Conservation (phyloP, 345 rosid genomes). For the Gossypioides kirkii region DNA sequence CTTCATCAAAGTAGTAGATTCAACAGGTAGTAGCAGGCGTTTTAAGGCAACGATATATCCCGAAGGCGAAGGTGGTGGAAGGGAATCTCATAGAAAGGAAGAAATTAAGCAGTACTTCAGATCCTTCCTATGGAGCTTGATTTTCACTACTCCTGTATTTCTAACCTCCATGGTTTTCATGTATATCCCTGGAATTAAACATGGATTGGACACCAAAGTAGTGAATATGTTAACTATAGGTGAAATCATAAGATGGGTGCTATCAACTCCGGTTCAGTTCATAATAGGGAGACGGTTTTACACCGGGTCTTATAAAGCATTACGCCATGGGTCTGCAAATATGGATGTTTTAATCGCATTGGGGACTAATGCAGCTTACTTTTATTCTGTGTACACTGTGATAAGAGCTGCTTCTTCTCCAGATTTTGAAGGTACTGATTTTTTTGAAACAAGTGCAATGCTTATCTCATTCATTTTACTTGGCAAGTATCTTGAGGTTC, state of each 20-base stretch:
- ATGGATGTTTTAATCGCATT: slow-evolving; percentile 93
- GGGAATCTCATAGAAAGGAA: slow-evolving; percentile 46
- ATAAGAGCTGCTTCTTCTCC: slow-evolving; percentile 68
- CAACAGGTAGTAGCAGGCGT: slow-evolving; percentile 57
- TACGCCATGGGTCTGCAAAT: slow-evolving; percentile 78
- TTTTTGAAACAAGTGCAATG: slow-evolving; percentile 97
- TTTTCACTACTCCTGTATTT: slow-evolving; percentile 81
- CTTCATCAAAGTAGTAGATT: slow-evolving; percentile 68
- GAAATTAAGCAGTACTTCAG: slow-evolving; percentile 61
- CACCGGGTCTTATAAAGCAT: slow-evolving; percentile 68
- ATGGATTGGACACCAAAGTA: slow-evolving; percentile 52
- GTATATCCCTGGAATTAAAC: slow-evolving; percentile 66
- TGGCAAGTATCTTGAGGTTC: slow-evolving; percentile 82
- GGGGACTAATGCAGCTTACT: slow-evolving; percentile 92
- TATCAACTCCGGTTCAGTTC: slow-evolving; percentile 86
- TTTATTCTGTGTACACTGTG: slow-evolving; percentile 75
- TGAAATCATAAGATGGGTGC: slow-evolving; percentile 57
- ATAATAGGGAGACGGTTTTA: slow-evolving; percentile 79
- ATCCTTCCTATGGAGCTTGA: slow-evolving; percentile 81
- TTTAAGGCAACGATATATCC: slow-evolving; percentile 66
- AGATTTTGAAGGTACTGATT: slow-evolving; percentile 60
- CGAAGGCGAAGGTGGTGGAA: slow-evolving; percentile 48
- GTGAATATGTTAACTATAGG: slow-evolving; percentile 76
- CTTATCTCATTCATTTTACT: slow-evolving; percentile 84
- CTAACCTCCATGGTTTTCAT: slow-evolving; percentile 75